Evolutionary conservation across 78 protist species (phyloP).

Genomic region (Tieghemostelium lacteum): DNA sequence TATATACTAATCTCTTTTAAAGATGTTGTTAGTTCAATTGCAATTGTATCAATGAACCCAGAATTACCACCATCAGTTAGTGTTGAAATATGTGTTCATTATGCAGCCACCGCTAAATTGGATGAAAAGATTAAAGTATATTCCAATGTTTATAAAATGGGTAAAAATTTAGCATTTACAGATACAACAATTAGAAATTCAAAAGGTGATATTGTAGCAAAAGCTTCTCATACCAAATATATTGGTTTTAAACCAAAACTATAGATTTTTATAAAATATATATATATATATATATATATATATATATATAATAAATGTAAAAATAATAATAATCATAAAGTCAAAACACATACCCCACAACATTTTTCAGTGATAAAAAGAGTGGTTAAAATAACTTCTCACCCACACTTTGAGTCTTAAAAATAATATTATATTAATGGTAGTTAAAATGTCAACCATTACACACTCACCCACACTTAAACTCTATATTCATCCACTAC

Average conservation of each 20-base stretch:
- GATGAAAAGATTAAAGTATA: not conserved
- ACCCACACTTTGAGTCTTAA: too few relatives aligned
- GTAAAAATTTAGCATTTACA: constrained; percentile 50
- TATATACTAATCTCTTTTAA: too few relatives aligned
- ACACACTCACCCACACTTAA: too few relatives aligned
- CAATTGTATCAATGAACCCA: constrained; percentile 11
- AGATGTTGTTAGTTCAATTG: constrained; percentile 31
- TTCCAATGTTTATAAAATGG: constrained; percentile 22
- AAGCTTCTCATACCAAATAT: constrained; percentile 64
- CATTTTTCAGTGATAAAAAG: too few relatives aligned
- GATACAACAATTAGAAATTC: constrained; percentile 26
- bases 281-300: too few relatives aligned
- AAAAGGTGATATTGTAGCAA: not conserved
- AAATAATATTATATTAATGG: too few relatives aligned
- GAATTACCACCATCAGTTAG: constrained; percentile 18
- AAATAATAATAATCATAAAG: too few relatives aligned
- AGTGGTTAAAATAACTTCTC: too few relatives aligned
- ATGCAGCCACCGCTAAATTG: constrained; percentile 5
- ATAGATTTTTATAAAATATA: constrained; percentile 1
- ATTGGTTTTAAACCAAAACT: constrained; percentile 9
- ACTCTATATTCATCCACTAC: too few relatives aligned
- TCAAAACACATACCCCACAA: too few relatives aligned
- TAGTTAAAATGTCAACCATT: too few relatives aligned
- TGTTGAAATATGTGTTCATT: constrained; percentile 7
- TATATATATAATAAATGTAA: too few relatives aligned